A percentile compares a stretch with the other conserved stretches of the same genome.
phyloP scores from a whole-genome alignment of 345 rosid species.

The Atalantia buxifolia region DNA sequence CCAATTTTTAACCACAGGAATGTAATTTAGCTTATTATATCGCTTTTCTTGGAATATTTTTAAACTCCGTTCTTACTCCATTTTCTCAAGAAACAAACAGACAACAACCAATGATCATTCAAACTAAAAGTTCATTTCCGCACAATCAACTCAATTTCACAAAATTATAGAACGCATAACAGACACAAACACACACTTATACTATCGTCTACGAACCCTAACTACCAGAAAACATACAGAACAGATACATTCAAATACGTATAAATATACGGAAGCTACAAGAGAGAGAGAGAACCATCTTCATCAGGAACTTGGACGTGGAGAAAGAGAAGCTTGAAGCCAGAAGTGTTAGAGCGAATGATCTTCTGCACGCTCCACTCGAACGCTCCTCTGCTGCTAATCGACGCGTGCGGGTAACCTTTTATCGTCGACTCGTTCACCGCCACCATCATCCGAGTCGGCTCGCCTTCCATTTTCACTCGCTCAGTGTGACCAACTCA shows the following conservation, averaged over 20 bases:
- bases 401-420: constrained; percentile 92
- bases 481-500: constrained; percentile 1
- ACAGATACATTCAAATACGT: background rate
- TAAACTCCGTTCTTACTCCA: background rate
- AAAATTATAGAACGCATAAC: background rate
- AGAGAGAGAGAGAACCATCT: constrained; percentile 54
- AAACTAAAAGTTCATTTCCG: background rate
- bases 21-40: background rate
- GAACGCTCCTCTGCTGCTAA: constrained; percentile 88
- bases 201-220: background rate
- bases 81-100: background rate
- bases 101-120: background rate
- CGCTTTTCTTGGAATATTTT: background rate
- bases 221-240: background rate
- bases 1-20: background rate
- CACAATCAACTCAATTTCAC: background rate
- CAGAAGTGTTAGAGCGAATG: constrained; percentile 68
- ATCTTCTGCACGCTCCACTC: constrained; percentile 91
- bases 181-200: background rate
- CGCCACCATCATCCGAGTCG: constrained; percentile 75
- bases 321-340: constrained; percentile 85
- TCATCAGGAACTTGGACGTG: constrained; percentile 96
- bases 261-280: background rate
- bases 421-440: constrained; percentile 90
- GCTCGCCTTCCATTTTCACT: constrained; percentile 40